A percentile compares a stretch with the other conserved stretches of the same genome.
Evolutionary conservation across 2,329 filamentous ascomycete genomes (phyloP).

Genomic region (Fusarium hostae): DNA sequence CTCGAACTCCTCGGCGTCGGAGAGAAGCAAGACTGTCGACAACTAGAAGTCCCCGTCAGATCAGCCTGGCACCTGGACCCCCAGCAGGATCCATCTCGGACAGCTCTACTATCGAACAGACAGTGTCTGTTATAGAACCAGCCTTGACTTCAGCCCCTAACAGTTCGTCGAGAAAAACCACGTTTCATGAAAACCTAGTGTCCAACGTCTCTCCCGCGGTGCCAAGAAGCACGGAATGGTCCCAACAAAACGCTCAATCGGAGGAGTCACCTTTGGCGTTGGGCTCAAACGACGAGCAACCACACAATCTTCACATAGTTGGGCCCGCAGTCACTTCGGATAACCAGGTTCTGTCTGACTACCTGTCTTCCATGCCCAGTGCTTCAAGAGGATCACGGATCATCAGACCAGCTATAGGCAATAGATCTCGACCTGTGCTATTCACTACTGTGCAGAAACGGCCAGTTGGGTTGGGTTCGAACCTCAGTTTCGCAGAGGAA

Average conservation of each 20-base stretch:
- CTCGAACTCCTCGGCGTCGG: slow-evolving; percentile 29
- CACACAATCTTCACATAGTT: slow-evolving; percentile 64
- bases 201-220: neutral
- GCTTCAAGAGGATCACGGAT: slow-evolving; percentile 46
- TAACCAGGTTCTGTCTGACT: slow-evolving; percentile 69
- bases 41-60: neutral
- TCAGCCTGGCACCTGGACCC: neutral
- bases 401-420: slow-evolving; percentile 47
- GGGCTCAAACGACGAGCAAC: slow-evolving; percentile 51
- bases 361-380: slow-evolving; percentile 55
- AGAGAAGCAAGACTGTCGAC: slow-evolving; percentile 10
- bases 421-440: slow-evolving; percentile 53
- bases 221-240: neutral
- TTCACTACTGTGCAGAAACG: slow-evolving; percentile 60
- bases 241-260: slow-evolving; percentile 4
- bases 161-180: neutral
- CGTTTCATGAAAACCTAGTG: neutral
- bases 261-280: slow-evolving; percentile 46
- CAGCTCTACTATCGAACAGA: neutral
- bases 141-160: neutral
- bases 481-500: slow-evolving; percentile 52
- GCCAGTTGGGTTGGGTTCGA: slow-evolving; percentile 55
- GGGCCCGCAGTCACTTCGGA: slow-evolving; percentile 69
- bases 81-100: neutral
- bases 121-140: neutral